Conservation (phyloP, 306 rosid species). For the Styphnolobium japonicum region DNA sequence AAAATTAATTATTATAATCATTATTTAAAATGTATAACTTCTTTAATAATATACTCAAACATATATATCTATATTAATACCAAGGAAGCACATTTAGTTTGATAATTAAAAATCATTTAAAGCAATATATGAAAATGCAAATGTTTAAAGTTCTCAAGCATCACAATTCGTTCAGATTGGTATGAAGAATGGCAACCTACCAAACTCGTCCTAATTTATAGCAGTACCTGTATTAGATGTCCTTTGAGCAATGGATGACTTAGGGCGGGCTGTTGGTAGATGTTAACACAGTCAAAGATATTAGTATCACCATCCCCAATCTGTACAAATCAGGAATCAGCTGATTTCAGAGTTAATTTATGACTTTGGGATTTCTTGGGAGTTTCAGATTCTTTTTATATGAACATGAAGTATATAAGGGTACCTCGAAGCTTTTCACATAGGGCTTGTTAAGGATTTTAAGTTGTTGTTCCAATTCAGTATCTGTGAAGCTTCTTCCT, state of each 20-base stretch:
- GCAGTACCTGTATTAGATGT: conserved; percentile 31
- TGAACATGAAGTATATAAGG: neutral
- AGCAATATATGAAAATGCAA: too few relatives aligned
- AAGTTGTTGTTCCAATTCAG: neutral
- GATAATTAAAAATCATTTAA: too few relatives aligned
- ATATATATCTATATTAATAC: too few relatives aligned
- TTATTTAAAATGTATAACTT: too few relatives aligned
- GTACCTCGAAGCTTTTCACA: neutral
- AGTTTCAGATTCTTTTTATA: neutral
- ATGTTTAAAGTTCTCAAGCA: too few relatives aligned
- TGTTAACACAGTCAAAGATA: conserved; percentile 27
- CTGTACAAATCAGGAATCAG: neutral
- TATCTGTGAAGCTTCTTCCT: neutral
- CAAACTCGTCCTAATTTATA: too few relatives aligned
- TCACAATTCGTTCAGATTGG: too few relatives aligned
- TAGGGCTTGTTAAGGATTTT: neutral
- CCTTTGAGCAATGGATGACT: conserved; percentile 28
- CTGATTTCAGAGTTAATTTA: neutral
- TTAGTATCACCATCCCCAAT: neutral
- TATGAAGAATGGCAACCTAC: too few relatives aligned
- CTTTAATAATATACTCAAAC: too few relatives aligned
- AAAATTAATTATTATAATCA: too few relatives aligned
- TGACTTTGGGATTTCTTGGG: neutral
- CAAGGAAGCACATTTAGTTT: too few relatives aligned
- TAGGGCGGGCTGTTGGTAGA: conserved; percentile 25